These are phyloP conservation scores for Porcisia hertigi DNA, from an alignment of 208 protist species.

Conservation along the genomic window DNA sequence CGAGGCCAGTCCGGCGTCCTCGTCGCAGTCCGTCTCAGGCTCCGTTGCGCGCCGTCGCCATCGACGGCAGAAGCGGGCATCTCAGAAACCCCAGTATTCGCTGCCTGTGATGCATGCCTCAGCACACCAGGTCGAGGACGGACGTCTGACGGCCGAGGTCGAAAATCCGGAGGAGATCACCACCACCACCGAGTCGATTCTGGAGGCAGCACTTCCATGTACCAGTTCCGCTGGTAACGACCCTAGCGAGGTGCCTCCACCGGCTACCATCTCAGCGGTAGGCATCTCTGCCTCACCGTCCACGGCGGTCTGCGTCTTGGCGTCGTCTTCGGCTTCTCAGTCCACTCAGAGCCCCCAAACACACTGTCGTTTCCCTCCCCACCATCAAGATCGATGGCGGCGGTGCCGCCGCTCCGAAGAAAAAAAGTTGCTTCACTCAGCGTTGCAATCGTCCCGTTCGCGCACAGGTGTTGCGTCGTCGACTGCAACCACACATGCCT, in stretches of 20 bases:
- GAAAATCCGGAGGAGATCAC: conserved; percentile 19
- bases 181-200: neutral
- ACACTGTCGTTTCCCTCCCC: conserved; percentile 4
- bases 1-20: neutral
- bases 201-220: neutral
- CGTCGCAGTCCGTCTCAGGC: neutral
- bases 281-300: conserved; percentile 1
- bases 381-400: neutral
- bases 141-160: conserved; percentile 9
- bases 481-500: conserved; percentile 1
- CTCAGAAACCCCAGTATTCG: neutral
- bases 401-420: neutral
- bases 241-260: neutral
- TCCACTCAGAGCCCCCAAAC: neutral
- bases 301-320: neutral
- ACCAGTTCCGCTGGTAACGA: neutral
- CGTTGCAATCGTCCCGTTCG: neutral
- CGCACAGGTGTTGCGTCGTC: neutral
- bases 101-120: neutral
- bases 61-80: neutral
- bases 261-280: neutral
- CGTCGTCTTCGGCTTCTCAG: neutral
- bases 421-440: neutral
- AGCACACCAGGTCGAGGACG: conserved; percentile 17
- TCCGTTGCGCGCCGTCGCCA: neutral